These are phyloP conservation scores for Acacia melanoxylon DNA, from an alignment of 306 rosid species.

Conservation along the genomic window DNA sequence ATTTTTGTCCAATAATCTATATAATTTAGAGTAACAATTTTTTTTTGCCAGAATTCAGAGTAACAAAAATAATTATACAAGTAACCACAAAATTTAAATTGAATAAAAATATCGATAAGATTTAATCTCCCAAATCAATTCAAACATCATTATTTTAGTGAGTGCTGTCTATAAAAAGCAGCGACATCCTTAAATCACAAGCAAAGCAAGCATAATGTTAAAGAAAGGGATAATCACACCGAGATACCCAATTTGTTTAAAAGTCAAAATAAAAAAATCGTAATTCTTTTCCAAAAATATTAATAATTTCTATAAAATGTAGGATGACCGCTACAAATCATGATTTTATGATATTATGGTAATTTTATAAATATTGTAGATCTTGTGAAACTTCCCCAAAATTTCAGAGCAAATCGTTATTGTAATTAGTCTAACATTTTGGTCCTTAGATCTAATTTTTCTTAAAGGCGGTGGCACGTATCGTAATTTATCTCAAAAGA, in stretches of 20 bases:
- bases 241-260: neutral
- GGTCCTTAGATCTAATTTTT: neutral
- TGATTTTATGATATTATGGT: neutral
- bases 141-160: slow-evolving; percentile 19
- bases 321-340: neutral
- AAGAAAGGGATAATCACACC: slow-evolving; percentile 21
- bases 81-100: neutral
- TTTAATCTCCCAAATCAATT: slow-evolving; percentile 9
- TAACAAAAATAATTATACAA: neutral
- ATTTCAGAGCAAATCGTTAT: neutral
- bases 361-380: neutral
- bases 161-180: slow-evolving; percentile 14
- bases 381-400: neutral
- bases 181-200: slow-evolving; percentile 39
- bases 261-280: neutral
- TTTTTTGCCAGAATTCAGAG: too few species aligned
- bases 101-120: neutral
- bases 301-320: neutral
- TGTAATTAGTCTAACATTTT: neutral
- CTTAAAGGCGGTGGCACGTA: slow-evolving; percentile 37
- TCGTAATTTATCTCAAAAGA: slow-evolving; percentile 33
- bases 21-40: neutral
- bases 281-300: neutral
- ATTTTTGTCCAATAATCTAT: neutral
- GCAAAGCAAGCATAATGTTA: slow-evolving; percentile 23